Percentiles rank a stretch among this genome's conserved stretches.
These are phyloP conservation scores for Erodium trifolium DNA, from an alignment of 441 rosid genomes.

Conservation along the genomic window DNA sequence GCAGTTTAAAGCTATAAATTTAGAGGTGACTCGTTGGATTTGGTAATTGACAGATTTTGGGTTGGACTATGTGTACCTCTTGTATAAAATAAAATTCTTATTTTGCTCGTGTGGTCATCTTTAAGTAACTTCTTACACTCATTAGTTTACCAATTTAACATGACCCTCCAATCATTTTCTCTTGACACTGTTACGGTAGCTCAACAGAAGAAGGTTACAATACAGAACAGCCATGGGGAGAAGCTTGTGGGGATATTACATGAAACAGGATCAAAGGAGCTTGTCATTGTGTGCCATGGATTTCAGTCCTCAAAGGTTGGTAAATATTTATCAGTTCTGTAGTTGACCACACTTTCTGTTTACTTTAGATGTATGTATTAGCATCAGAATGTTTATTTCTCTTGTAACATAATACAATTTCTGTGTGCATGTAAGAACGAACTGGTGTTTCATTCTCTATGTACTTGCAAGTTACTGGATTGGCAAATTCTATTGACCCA, in stretches of 20 bases:
- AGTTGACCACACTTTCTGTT: background rate
- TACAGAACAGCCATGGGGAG: slow-evolving; percentile 56
- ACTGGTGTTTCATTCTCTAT: too few species aligned
- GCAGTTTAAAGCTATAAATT: too few species aligned
- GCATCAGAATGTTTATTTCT: background rate
- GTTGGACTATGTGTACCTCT: background rate
- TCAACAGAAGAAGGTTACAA: slow-evolving; percentile 31
- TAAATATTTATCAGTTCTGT: background rate
- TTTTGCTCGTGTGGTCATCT: background rate
- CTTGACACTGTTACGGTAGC: slow-evolving; percentile 16
- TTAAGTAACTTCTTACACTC: background rate
- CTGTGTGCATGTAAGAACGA: background rate
- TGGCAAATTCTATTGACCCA: too few species aligned
- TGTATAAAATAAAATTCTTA: background rate
- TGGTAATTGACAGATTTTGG: too few species aligned
- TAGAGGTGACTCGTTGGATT: too few species aligned
- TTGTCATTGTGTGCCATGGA: slow-evolving; percentile 80
- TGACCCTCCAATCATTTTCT: background rate
- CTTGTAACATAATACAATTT: background rate
- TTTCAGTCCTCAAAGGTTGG: slow-evolving; percentile 68
- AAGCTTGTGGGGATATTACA: slow-evolving; percentile 70
- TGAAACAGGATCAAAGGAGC: slow-evolving; percentile 62
- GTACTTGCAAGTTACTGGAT: background rate
- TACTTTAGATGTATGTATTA: background rate
- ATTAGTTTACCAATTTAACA: background rate